Conservation (phyloP, 2,329 filamentous ascomycete genomes). For the Bertia moriformis region DNA sequence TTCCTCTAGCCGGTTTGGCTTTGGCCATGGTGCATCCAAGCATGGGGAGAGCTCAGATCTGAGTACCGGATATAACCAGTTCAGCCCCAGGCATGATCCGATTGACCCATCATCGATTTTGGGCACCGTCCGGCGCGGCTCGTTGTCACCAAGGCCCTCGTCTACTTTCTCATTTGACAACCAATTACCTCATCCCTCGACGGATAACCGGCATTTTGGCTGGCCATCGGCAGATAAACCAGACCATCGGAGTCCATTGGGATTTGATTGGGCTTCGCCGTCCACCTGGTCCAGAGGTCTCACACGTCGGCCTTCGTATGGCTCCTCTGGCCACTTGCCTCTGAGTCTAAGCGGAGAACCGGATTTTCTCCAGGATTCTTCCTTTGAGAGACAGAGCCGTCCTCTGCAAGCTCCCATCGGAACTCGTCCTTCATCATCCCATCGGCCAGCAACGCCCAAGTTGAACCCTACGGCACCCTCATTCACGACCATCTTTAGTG, state of each 20-base stretch:
- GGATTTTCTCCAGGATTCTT: neutral
- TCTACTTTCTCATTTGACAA: slow-evolving; percentile 40
- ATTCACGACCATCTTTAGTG: neutral
- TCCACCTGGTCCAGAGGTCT: neutral
- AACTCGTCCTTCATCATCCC: neutral
- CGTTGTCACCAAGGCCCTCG: slow-evolving; percentile 27
- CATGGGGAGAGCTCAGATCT: slow-evolving; percentile 16
- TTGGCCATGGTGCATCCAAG: slow-evolving; percentile 13
- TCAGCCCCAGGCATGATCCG: slow-evolving; percentile 26
- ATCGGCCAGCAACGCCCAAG: neutral
- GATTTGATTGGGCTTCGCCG: slow-evolving; percentile 1
- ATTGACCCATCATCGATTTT: slow-evolving; percentile 25
- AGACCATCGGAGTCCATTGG: neutral
- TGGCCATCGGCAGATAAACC: neutral
- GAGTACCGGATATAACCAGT: slow-evolving; percentile 25
- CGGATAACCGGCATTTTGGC: neutral
- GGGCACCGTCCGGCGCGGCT: slow-evolving; percentile 22
- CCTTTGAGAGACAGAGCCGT: neutral
- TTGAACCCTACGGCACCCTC: neutral
- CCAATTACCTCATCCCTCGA: slow-evolving; percentile 1
- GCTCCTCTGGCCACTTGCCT: neutral
- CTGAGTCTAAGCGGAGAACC: neutral
- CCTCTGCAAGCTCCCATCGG: neutral
- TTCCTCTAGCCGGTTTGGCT: slow-evolving; percentile 19
- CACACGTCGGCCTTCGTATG: neutral